A percentile compares a stretch with the other conserved stretches of the same genome.
These are phyloP conservation scores for Leccinum olivaceopallidum DNA, from an alignment of 768 basidiomycete genomes.

Conservation along the genomic window DNA sequence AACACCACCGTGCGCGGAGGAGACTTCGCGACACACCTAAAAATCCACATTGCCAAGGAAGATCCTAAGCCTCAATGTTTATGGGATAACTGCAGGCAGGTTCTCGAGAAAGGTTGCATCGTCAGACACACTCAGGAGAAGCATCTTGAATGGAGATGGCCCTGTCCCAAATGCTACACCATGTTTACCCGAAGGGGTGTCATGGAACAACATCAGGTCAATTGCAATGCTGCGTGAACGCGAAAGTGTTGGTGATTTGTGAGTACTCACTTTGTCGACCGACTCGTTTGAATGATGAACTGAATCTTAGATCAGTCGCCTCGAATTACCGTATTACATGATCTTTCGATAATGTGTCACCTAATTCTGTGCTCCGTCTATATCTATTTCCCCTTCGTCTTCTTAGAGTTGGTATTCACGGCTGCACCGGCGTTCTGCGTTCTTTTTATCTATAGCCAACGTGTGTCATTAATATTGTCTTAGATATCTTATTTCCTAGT, in stretches of 20 bases:
- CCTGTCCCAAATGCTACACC: slow-evolving; percentile 19
- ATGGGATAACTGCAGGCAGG: slow-evolving; percentile 19
- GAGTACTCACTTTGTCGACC: not conserved
- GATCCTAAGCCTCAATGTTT: slow-evolving; percentile 6
- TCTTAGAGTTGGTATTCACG: not conserved
- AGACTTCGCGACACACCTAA: slow-evolving; percentile 21
- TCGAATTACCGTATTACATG: slow-evolving; percentile 1
- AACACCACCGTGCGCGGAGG: slow-evolving; percentile 6
- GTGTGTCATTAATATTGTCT: not conserved
- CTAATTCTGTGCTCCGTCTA: not conserved
- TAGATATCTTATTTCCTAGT: not conserved
- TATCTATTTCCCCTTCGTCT: not conserved
- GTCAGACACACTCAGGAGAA: slow-evolving; percentile 24
- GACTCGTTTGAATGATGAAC: not conserved
- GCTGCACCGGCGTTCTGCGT: not conserved
- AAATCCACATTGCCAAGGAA: slow-evolving; percentile 9
- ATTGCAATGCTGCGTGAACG: slow-evolving; percentile 9
- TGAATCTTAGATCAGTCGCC: slow-evolving; percentile 1
- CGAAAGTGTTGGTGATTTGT: slow-evolving; percentile 3
- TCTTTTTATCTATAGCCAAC: not conserved
- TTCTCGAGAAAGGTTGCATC: slow-evolving; percentile 14
- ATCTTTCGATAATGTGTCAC: not conserved
- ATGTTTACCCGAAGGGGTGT: slow-evolving; percentile 22
- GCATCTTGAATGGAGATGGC: slow-evolving; percentile 26
- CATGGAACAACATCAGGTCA: slow-evolving; percentile 16